Evolutionary conservation across 306 rosid genomes (phyloP), one percentile per base, ranked within the genome.

Genomic region (Lotus japonicus): DNA sequence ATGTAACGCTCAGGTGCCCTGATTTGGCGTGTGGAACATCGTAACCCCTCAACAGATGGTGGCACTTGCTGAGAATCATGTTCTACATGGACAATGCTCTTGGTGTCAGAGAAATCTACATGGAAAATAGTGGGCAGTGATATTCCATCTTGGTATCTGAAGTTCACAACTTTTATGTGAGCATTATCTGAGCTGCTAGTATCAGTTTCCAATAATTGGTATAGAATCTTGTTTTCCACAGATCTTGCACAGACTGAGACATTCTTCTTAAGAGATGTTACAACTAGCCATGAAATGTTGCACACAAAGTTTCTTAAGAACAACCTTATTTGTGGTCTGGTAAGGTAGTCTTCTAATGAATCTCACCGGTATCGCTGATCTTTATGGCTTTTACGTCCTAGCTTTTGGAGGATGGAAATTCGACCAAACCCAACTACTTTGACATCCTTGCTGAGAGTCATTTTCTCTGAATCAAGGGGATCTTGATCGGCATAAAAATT

Each of bases 21-120:
- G 58, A 77, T 80, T 45, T 90, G 80, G 12, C 97, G 96, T 55
- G 85, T 86, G 56, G 98, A 92, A 43, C 98, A 97, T 10, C 98
- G 70, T 63, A 92, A 66, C 23, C 70, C 87, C 44, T 62, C 64
- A 61, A 62, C 35, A 46, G 36, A 31, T 31, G 36, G 36, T 69
- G 77, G 63, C 76, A 73, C 80, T 75, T 71, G 87, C 28, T 4
- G 33, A 12, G 41, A 38, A 1, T 50, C 82, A 38, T 17, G 55
- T 9, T 31, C 36, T 5, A 46, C 64, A 45, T 65, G 68, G 33
- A 7, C 72, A 53, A 12, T 66, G 31, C 44, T 52, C 21, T 56
- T 31, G 7, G 36, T 31, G 36, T 31, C 73, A 26, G 66, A 54
- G 11, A 62, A 71, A 60, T 44, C 70, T 39, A 89, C 58, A 62